Evolutionary conservation across 768 basidiomycete genomes (phyloP).

Genomic region (Phylloporus scabripes): DNA sequence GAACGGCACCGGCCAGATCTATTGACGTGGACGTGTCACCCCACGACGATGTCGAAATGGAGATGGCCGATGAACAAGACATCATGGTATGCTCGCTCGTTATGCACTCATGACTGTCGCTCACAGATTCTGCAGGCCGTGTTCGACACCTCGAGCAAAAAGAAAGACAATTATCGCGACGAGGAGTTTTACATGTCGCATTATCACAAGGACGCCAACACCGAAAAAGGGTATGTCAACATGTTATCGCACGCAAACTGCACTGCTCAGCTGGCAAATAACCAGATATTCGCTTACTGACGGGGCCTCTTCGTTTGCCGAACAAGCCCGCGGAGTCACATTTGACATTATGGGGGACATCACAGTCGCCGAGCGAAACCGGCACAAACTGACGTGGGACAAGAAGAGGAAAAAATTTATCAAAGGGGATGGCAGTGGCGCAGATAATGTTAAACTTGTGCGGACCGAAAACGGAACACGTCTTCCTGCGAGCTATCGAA

Average conservation of each 20-base stretch:
- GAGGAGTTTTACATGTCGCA: constrained; percentile 90
- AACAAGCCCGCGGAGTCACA: constrained; percentile 71
- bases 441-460: constrained; percentile 92
- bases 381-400: constrained; percentile 79
- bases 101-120: neutral
- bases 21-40: constrained; percentile 17
- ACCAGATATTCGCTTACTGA: constrained; percentile 82
- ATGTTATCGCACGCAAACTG: neutral
- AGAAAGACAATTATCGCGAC: constrained; percentile 57
- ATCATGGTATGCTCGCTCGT: constrained; percentile 49
- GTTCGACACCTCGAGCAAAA: constrained; percentile 52
- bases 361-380: constrained; percentile 49
- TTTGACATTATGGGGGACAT: constrained; percentile 83
- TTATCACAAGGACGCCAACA: constrained; percentile 77
- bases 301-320: constrained; percentile 79
- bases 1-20: constrained; percentile 29
- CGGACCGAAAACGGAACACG: constrained; percentile 88
- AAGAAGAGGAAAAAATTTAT: constrained; percentile 95
- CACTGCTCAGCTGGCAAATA: neutral
- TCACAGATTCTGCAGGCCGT: constrained; percentile 45
- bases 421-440: constrained; percentile 75
- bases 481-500: constrained; percentile 87
- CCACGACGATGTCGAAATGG: constrained; percentile 34
- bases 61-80: constrained; percentile 77
- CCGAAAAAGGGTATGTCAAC: constrained; percentile 81